Base-by-base conservation (phyloP, 108 stramenopile species). In the Skeletonema potamos region DNA sequence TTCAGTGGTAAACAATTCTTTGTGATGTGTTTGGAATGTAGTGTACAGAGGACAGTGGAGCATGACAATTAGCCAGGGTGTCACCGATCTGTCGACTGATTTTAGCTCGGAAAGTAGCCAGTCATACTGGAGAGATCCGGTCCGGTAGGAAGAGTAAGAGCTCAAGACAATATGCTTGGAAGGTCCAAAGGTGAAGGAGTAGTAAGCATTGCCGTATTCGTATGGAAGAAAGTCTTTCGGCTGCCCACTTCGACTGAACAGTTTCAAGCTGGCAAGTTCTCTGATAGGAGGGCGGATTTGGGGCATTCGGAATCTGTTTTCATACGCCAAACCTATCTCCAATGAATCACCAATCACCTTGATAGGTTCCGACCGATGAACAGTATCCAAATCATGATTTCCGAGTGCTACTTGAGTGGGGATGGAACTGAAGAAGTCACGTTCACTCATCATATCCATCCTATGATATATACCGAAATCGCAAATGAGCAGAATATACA, bases 41-140 rank as follows among this genome's bases (percentile, higher is more conserved):
- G 91, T 87, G 84, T 96, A 96, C 13, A 92, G 44, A 17, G 96
- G 96, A 33, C 76, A 79, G 74, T 96, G 96, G 26, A 89, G 70
- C 62, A 89, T 84, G 29, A 90, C 77, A 20, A 94, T 65, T 3
- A 96, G 68, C 96, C 96, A 96, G 12, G 96, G 96, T 8, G 93
- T 93, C 0, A 68, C 28, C 3, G 43, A 24, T 36, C 96, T 87
- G 68, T 96, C 83, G 28, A 94, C 84, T 8, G 48, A 43, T 33
- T 76, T 60, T 3, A 96, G 78, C 70, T 93, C 88, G 0, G 70
- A 44, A 43, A 76, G 63, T 18, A 96, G 67, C 93, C 93, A 96
- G 2, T 68, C 62, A 43, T 89, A 87, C 66, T 96, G 96, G 11
- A 60, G 71, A 13, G 85, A 87, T 26, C 73, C 89, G 0, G 7